Base-by-base conservation (phyloP, 148 eudicot species). In the Salicornia ramosissima region DNA sequence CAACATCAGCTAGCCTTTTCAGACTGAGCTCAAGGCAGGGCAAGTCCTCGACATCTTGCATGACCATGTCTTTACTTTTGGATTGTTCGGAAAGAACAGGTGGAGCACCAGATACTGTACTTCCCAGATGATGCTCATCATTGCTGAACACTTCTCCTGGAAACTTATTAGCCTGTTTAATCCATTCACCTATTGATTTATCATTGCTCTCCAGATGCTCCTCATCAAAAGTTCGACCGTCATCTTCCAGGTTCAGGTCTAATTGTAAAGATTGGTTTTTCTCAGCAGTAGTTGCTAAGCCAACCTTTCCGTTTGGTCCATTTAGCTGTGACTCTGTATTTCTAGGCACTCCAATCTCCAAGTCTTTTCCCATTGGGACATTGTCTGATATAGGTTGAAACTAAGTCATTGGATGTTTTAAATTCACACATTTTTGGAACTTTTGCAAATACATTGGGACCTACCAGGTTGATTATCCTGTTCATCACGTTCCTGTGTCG, bases 11-110 rank as follows among this genome's bases (percentile, higher is more conserved):
- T 51, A 34, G 46, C 62, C 85, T 82, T 77, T 87, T 87, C 78
- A 87, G 72, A 79, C 83, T 82, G 72, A 85, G 88, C 77, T 80
- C 90, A 69, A 85, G 85, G 52, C 85, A 80, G 72, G 85, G 88
- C 36, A 75, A 64, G 21, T 79, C 80, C 40, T 70, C 72, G 51
- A 66, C 54, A 42, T 82, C 74, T 66, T 64, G 69, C 61, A 42
- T 58, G 63, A 49, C 66, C 62, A 77, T 76, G 45, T 77, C 78
- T 55, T 77, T 77, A 36, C 25, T 72, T 36, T 73, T 70, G 6
- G 73, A 65, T 36, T 19, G 59, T 71, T 81, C 78, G 34, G 85
- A 68, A n/a, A 71, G 25, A 55, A 71, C 59, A 43, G 68, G 50
- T 31, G 83, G 77, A 64, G 66, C 29, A 61, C 78, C 80, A 68